Evolutionary conservation across 129 eudicot genomes (phyloP).

Genomic region (Artemisia tridentata): DNA sequence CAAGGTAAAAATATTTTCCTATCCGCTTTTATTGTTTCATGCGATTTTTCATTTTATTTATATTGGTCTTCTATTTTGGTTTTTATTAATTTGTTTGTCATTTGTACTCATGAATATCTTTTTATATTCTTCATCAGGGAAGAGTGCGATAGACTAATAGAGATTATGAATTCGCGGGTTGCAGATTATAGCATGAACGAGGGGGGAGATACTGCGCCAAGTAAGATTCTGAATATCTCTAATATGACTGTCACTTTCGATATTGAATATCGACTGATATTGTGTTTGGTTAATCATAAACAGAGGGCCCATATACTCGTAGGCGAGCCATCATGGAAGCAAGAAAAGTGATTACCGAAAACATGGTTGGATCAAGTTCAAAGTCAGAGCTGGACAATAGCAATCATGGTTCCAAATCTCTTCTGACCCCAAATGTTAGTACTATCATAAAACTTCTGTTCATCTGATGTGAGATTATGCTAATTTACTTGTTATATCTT

Average conservation of each 20-base stretch:
- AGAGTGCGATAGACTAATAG: conserved; percentile 65
- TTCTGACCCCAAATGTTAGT: conserved; percentile 49
- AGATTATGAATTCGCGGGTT: conserved; percentile 61
- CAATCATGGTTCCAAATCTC: conserved; percentile 29
- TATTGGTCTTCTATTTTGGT: neutral
- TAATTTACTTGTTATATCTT: conserved; percentile 12
- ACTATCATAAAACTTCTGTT: neutral
- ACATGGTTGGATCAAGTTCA: conserved; percentile 56
- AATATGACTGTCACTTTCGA: neutral
- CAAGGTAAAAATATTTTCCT: conserved; percentile 29
- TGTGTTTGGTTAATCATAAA: conserved; percentile 11
- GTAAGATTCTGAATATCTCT: conserved; percentile 25
- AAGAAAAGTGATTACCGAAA: conserved; percentile 64
- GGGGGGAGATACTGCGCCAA: conserved; percentile 26
- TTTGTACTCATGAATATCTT: conserved; percentile 14
- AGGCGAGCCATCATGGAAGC: conserved; percentile 70
- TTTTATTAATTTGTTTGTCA: neutral
- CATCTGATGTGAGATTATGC: conserved; percentile 2
- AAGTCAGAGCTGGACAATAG: conserved; percentile 44
- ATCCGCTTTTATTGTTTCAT: conserved; percentile 5
- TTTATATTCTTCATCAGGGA: conserved; percentile 49
- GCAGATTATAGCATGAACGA: conserved; percentile 35
- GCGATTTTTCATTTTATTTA: neutral
- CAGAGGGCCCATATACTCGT: conserved; percentile 46
- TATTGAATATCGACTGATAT: neutral